phyloP scores from a whole-genome alignment of 164 flowering plant species.

The Dillenia turbinata region DNA sequence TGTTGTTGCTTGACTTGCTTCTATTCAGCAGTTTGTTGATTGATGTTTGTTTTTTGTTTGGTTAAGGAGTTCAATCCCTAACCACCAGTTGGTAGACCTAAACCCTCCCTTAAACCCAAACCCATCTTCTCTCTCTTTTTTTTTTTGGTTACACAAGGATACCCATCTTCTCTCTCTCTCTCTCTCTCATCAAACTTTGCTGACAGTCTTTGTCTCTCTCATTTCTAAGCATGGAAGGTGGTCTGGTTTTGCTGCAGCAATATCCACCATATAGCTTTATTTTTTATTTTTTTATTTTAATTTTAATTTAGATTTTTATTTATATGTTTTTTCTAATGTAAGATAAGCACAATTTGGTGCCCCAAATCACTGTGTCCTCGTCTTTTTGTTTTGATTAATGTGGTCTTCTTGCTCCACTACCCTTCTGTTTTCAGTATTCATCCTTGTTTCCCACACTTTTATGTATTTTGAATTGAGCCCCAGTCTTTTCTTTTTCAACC shows the following conservation, averaged over 20 bases:
- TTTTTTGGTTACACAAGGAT: too few relatives aligned
- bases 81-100: slow-evolving; percentile 94
- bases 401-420: too few relatives aligned
- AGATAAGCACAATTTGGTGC: too few relatives aligned
- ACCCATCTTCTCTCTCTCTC: slow-evolving; percentile 15
- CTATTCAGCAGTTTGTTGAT: background rate
- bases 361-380: too few relatives aligned
- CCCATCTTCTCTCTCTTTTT: slow-evolving; percentile 12
- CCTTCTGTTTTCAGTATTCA: too few relatives aligned
- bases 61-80: slow-evolving; percentile 68
- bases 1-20: slow-evolving; percentile 17
- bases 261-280: slow-evolving; percentile 26
- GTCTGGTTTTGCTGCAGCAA: slow-evolving; percentile 27
- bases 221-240: slow-evolving; percentile 19
- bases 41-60: slow-evolving; percentile 31
- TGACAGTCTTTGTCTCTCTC: slow-evolving; percentile 21
- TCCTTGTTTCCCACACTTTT: too few relatives aligned
- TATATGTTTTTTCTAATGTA: too few relatives aligned
- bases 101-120: slow-evolving; percentile 57
- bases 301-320: background rate
- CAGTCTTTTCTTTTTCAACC: too few relatives aligned
- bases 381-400: too few relatives aligned
- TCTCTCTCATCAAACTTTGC: slow-evolving; percentile 5
- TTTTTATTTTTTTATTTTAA: slow-evolving; percentile 1
- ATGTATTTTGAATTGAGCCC: too few relatives aligned